These are phyloP conservation scores for Aegilops tauschii DNA, from an alignment of 176 grass and related monocot species.

Conservation along the genomic window DNA sequence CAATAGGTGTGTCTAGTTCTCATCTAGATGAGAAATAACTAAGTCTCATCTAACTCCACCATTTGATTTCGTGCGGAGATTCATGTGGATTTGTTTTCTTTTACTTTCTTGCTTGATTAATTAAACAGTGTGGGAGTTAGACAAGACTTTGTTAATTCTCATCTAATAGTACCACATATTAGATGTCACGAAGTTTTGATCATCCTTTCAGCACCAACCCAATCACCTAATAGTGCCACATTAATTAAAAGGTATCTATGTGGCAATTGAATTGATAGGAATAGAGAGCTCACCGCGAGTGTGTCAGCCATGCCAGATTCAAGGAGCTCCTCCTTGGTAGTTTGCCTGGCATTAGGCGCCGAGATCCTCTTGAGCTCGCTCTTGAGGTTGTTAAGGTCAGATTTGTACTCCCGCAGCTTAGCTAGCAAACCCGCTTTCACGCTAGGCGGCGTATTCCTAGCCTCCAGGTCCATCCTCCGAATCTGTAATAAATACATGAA, in stretches of 20 bases:
- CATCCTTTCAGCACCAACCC: neutral
- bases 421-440: slow-evolving; percentile 74
- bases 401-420: slow-evolving; percentile 92
- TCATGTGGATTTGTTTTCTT: too few species aligned
- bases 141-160: too few species aligned
- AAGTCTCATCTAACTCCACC: too few species aligned
- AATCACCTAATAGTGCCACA: neutral
- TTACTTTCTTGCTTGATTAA: too few species aligned
- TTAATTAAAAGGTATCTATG: neutral
- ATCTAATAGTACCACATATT: too few species aligned
- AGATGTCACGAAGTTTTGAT: neutral
- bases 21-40: too few species aligned
- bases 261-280: neutral
- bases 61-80: too few species aligned
- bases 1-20: neutral
- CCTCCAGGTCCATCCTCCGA: slow-evolving; percentile 94
- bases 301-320: slow-evolving; percentile 84
- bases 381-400: slow-evolving; percentile 83
- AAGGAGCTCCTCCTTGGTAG: slow-evolving; percentile 77
- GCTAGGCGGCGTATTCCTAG: slow-evolving; percentile 78
- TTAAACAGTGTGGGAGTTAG: too few species aligned
- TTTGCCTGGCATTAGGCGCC: slow-evolving; percentile 52
- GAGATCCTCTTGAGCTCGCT: slow-evolving; percentile 80
- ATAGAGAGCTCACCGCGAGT: slow-evolving; percentile 44
- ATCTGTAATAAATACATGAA: slow-evolving; percentile 33